Evolutionary conservation across 2,329 filamentous ascomycete genomes (phyloP).

Genomic region (Blumeriella jaapii): DNA sequence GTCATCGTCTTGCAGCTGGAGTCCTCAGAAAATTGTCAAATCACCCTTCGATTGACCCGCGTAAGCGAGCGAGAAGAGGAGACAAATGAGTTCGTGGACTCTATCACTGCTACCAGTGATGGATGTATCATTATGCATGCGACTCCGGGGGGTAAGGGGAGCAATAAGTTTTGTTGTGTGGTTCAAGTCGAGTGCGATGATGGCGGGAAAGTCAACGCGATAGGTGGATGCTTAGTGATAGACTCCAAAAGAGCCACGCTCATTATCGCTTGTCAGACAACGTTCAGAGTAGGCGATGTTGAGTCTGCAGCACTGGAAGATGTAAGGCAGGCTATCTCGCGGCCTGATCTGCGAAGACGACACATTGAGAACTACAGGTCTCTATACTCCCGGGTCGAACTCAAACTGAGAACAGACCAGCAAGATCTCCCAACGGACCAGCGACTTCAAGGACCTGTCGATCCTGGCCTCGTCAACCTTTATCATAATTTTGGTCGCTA

Average conservation of each 20-base stretch:
- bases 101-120: constrained; percentile 23
- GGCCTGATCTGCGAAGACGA: constrained; percentile 18
- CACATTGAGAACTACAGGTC: constrained; percentile 28
- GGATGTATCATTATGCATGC: constrained; percentile 30
- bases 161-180: constrained; percentile 27
- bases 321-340: constrained; percentile 14
- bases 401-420: constrained; percentile 21
- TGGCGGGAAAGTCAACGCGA: constrained; percentile 19
- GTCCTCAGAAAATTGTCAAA: constrained; percentile 10
- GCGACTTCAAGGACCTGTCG: constrained; percentile 16
- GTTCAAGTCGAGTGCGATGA: constrained; percentile 21
- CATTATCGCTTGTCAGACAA: constrained; percentile 30
- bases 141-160: constrained; percentile 28
- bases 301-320: constrained; percentile 21
- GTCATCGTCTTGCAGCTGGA: constrained; percentile 28
- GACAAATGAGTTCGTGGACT: constrained; percentile 33
- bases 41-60: constrained; percentile 27
- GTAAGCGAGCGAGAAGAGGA: constrained; percentile 32
- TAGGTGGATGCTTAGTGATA: constrained; percentile 29
- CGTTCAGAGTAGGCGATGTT: constrained; percentile 27
- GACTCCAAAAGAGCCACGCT: constrained; percentile 28
- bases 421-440: constrained; percentile 26
- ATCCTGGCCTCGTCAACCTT: constrained; percentile 20
- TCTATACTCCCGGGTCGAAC: constrained; percentile 26
- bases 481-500: constrained; percentile 32